These are phyloP conservation scores for Cyclotella choctawhatcheeana DNA, from an alignment of 108 stramenopile genomes.

Conservation along the genomic window DNA sequence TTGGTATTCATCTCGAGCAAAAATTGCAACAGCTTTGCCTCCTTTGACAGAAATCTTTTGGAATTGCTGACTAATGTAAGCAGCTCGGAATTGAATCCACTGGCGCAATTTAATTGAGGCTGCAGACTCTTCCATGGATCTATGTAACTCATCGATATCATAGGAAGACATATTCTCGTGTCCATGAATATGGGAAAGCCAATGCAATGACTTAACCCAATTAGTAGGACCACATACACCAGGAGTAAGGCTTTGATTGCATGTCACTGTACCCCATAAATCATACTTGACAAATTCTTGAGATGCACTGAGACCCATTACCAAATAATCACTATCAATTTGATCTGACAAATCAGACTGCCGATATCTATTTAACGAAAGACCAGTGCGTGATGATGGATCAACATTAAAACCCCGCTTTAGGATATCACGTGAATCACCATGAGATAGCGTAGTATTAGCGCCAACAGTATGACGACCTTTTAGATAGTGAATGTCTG, in stretches of 20 bases:
- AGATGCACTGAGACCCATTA: not conserved
- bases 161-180: not conserved
- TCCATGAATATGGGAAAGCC: not conserved
- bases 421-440: not conserved
- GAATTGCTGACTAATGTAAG: not conserved
- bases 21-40: not conserved
- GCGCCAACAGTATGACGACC: not conserved
- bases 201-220: not conserved
- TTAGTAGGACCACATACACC: not conserved
- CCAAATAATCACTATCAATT: not conserved
- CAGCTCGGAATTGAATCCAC: not conserved
- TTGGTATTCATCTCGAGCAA: slow-evolving; percentile 10
- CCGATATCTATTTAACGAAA: not conserved
- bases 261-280: not conserved
- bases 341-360: not conserved
- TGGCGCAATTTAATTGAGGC: not conserved
- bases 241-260: not conserved
- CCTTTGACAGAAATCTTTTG: not conserved
- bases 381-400: not conserved
- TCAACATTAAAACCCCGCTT: not conserved
- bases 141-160: not conserved
- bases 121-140: not conserved
- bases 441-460: not conserved
- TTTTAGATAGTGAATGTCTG: not conserved
- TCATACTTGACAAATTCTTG: not conserved